A percentile compares a stretch with the other conserved stretches of the same genome.
Evolutionary conservation across 805 yeast genomes (phyloP).

Genomic region (Starmerella davenportii): DNA sequence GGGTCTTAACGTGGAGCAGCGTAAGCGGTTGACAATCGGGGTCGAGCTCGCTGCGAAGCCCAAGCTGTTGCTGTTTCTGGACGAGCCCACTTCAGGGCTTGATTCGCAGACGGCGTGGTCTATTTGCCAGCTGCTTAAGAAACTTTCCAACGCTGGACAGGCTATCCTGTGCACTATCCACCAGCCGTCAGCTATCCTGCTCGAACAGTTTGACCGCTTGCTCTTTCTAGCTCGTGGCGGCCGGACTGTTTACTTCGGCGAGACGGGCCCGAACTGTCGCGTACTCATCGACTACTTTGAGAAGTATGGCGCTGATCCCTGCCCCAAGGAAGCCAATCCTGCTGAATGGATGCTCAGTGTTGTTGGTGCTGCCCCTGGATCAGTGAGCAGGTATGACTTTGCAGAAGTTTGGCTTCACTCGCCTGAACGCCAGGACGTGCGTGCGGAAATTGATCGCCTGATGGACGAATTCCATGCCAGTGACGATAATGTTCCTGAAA

Average conservation of each 20-base stretch:
- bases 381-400: constrained; percentile 42
- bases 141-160: constrained; percentile 53
- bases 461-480: constrained; percentile 20
- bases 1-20: constrained; percentile 52
- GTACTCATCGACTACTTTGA: constrained; percentile 50
- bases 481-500: constrained; percentile 15
- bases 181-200: constrained; percentile 59
- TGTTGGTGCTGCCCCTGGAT: constrained; percentile 71
- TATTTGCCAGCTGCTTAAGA: constrained; percentile 46
- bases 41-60: constrained; percentile 60
- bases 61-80: constrained; percentile 39
- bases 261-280: constrained; percentile 46
- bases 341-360: constrained; percentile 60
- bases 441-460: constrained; percentile 23
- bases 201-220: constrained; percentile 50
- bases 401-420: constrained; percentile 40
- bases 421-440: constrained; percentile 25
- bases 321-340: constrained; percentile 45
- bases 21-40: constrained; percentile 51
- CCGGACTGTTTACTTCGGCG: constrained; percentile 65
- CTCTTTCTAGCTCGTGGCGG: constrained; percentile 60
- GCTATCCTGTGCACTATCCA: constrained; percentile 62
- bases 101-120: constrained; percentile 52
- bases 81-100: constrained; percentile 59
- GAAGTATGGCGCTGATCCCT: constrained; percentile 50